A percentile compares a stretch with the other conserved stretches of the same genome.
phyloP scores from a whole-genome alignment of 441 rosid species.

The Jatropha podagrica region DNA sequence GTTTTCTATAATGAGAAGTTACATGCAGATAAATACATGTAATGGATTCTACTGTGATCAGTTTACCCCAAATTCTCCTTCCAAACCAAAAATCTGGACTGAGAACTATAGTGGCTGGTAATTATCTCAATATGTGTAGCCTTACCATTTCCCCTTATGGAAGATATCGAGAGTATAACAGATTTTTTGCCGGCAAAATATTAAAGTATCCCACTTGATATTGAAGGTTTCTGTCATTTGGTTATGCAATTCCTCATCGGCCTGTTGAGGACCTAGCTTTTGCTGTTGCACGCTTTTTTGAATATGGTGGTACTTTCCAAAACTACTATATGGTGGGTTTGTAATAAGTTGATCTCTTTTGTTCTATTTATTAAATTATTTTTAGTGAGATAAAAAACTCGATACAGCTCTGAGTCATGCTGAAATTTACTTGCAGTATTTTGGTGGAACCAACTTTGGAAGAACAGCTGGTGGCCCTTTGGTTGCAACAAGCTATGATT shows the following conservation, averaged over 20 bases:
- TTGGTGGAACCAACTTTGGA: slow-evolving; percentile 77
- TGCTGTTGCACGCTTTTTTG: slow-evolving; percentile 69
- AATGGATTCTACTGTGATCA: slow-evolving; percentile 70
- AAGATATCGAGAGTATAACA: neutral
- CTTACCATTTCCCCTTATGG: slow-evolving; percentile 3
- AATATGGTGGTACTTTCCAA: slow-evolving; percentile 65
- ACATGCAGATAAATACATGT: slow-evolving; percentile 65
- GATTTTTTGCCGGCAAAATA: slow-evolving; percentile 6
- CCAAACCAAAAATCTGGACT: slow-evolving; percentile 74
- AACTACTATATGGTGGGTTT: slow-evolving; percentile 67
- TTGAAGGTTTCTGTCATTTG: slow-evolving; percentile 61
- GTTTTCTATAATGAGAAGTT: slow-evolving; percentile 11
- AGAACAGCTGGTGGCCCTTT: slow-evolving; percentile 72
- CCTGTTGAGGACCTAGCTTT: slow-evolving; percentile 78
- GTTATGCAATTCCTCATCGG: slow-evolving; percentile 63
- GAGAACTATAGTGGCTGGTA: slow-evolving; percentile 76
- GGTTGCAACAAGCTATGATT: slow-evolving; percentile 68
- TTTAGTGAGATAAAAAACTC: neutral
- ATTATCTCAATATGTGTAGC: slow-evolving; percentile 1
- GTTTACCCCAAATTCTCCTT: slow-evolving; percentile 60
- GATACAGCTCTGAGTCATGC: slow-evolving; percentile 14
- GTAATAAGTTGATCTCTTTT: neutral
- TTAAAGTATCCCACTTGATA: neutral
- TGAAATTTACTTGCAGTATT: slow-evolving; percentile 47
- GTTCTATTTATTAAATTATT: neutral